phyloP scores from a whole-genome alignment of 768 basidiomycete genomes.

The Kwoniella bestiolae region DNA sequence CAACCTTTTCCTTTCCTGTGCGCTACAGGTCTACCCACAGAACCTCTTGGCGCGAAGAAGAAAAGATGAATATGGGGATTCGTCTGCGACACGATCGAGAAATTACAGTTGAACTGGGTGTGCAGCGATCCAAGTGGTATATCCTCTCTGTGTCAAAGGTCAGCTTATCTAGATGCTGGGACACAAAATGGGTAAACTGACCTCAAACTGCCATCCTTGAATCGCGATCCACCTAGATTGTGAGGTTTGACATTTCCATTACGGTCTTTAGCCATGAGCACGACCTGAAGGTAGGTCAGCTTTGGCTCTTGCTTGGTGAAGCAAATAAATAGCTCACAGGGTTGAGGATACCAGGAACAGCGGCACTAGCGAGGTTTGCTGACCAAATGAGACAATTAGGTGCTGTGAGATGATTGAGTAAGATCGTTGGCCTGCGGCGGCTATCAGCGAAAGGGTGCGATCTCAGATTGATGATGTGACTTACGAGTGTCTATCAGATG shows the following conservation, averaged over 20 bases:
- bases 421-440: constrained; percentile 77
- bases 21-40: constrained; percentile 75
- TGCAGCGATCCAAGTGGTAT: constrained; percentile 80
- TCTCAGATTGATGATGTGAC: constrained; percentile 44
- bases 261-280: constrained; percentile 86
- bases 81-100: constrained; percentile 91
- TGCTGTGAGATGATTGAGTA: constrained; percentile 91
- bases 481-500: constrained; percentile 83
- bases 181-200: constrained; percentile 49
- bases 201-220: constrained; percentile 91
- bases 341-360: constrained; percentile 92
- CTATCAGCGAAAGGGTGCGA: neutral
- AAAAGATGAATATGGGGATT: constrained; percentile 85
- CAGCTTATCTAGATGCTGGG: constrained; percentile 9
- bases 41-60: constrained; percentile 74
- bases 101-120: constrained; percentile 69
- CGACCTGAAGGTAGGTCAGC: constrained; percentile 59
- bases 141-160: constrained; percentile 69
- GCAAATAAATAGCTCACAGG: constrained; percentile 62
- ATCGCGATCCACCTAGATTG: constrained; percentile 86
- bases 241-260: constrained; percentile 82
- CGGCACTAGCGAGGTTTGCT: constrained; percentile 76
- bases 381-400: constrained; percentile 71
- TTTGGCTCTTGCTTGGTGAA: neutral
- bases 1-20: constrained; percentile 90